Evolutionary conservation across 805 yeast species (phyloP), one percentile per base, ranked within the genome.

Genomic region (Ogataea trehalophila): DNA sequence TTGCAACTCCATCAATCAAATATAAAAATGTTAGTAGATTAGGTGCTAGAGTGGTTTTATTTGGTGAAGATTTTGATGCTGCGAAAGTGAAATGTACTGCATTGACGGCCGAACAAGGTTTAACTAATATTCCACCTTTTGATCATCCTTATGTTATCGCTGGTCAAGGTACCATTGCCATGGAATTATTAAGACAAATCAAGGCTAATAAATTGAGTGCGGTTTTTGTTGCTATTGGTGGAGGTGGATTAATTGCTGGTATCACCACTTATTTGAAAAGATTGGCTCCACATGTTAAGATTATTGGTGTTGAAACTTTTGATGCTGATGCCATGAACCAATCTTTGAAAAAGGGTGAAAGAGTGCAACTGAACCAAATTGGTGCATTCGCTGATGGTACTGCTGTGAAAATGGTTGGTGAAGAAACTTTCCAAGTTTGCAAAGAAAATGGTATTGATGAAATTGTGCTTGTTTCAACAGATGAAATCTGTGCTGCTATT

Each of bases 381-480:
- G 99, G 99, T n/a, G 73, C 87, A 8, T 94, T 94, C 69, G 99
- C 99, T 20, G 99, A 94, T 66, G 99, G 99, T 64, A 89, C 99
- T 11, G 97, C 99, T 9, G 99, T 94, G 39, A 87, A 83, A 61
- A 66, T 83, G 23, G 74, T 89, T 20, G 99, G 99, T 51, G 87
- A 83, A 50, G 99, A 95, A 68, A 87, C 96, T 13, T 94, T 88
- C 74, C 76, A 94, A 59, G 76, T 92, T 11, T 81, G 90, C 56
- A 71, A 76, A 56, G 80, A 85, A 41, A 77, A 78, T 49, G 67
- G 65, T 22, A 87, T 95, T n/a, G 99, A 94, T 66, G 98, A 89
- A 53, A 83, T 91, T 38, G 83, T 91, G 5, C 73, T 78, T 26
- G 97, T 90, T 5, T 76, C 79, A 60, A 91, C 97, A 13, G 98